A percentile compares a stretch with the other conserved stretches of the same genome.
These are phyloP conservation scores for Lactarius sanguifluus DNA, from an alignment of 768 basidiomycete species.

Conservation along the genomic window DNA sequence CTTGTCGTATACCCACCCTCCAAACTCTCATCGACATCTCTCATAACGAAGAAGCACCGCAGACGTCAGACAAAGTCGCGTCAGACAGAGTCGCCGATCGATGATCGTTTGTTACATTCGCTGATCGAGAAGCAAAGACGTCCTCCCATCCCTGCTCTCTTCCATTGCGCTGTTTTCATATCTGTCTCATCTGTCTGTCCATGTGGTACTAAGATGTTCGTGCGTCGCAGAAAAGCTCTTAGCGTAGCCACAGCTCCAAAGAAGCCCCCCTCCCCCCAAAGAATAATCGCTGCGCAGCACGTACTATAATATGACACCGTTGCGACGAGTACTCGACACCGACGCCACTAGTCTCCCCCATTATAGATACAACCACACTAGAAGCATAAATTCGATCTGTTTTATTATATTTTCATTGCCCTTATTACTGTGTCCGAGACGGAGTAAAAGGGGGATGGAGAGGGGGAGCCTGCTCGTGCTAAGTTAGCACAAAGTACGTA, in stretches of 20 bases:
- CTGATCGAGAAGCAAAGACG: background rate
- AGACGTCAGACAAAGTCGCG: background rate
- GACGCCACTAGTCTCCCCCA: background rate
- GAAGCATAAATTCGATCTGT: background rate
- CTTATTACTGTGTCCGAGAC: background rate
- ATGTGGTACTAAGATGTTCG: no score
- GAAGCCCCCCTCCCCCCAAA: background rate
- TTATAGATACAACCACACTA: background rate
- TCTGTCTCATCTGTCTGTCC: background rate
- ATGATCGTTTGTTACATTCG: background rate
- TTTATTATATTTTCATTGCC: background rate
- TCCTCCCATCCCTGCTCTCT: background rate
- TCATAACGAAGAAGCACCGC: background rate
- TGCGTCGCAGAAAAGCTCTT: background rate
- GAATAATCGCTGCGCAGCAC: background rate
- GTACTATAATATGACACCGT: background rate
- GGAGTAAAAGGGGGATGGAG: background rate
- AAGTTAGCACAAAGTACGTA: background rate
- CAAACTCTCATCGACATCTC: background rate
- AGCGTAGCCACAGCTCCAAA: background rate
- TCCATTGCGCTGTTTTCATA: background rate
- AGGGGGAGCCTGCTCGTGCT: background rate
- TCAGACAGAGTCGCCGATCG: background rate
- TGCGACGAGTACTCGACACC: background rate
- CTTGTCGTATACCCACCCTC: no score